Conservation (phyloP, 192 early-diverging fungal species). For the Jimgerdemannia flammicorona region DNA sequence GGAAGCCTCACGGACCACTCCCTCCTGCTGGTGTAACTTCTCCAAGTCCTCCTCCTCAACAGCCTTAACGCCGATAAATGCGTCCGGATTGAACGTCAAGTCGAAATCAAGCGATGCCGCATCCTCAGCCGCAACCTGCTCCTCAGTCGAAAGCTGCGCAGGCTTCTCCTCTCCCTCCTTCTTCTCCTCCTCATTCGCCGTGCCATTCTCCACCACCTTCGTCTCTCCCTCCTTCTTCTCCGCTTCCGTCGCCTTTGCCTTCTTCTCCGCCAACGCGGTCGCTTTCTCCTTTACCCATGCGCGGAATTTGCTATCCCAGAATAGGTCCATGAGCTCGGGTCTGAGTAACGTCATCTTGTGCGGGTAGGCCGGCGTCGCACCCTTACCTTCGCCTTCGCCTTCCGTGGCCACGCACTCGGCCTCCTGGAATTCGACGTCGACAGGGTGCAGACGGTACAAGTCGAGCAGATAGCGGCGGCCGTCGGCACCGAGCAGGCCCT, state of each 20-base stretch:
- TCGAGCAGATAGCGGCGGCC: constrained; percentile 91
- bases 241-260: constrained; percentile 12
- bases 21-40: constrained; percentile 42
- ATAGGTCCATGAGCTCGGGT: constrained; percentile 80
- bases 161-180: constrained; percentile 6
- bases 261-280: constrained; percentile 36
- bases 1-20: constrained; percentile 69
- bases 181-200: constrained; percentile 22
- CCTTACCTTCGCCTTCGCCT: constrained; percentile 15
- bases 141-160: not conserved
- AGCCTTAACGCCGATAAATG: constrained; percentile 50
- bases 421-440: constrained; percentile 89
- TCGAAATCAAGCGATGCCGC: constrained; percentile 25
- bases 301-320: constrained; percentile 79
- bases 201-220: constrained; percentile 23
- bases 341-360: constrained; percentile 83
- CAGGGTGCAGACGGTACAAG: constrained; percentile 86
- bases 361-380: constrained; percentile 64
- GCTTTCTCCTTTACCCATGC: constrained; percentile 55
- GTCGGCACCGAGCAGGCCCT: constrained; percentile 91
- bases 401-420: constrained; percentile 51
- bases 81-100: constrained; percentile 57
- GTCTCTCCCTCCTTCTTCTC: constrained; percentile 15
- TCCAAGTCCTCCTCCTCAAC: constrained; percentile 21
- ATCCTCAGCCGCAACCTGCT: not conserved